Conservation (phyloP, 495 filamentous ascomycete genomes). For the Penicillium lividum region DNA sequence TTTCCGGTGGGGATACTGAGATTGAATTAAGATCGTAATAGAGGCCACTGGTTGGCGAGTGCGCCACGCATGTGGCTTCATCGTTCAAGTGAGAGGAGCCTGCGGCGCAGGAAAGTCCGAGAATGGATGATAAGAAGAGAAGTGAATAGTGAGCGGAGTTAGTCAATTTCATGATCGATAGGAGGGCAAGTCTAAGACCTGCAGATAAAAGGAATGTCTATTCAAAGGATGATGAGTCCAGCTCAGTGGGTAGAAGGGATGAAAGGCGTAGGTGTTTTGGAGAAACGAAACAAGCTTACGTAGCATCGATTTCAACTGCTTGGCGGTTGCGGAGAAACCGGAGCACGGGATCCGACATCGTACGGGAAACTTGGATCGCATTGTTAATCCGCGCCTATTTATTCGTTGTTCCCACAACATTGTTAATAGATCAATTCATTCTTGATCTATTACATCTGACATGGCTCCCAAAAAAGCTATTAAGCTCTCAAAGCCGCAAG, state of each 20-base stretch:
- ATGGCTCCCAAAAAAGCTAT: slow-evolving; percentile 36
- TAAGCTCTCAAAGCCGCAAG: slow-evolving; percentile 16
- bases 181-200: slow-evolving; percentile 2
- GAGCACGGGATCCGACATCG: slow-evolving; percentile 23
- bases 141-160: slow-evolving; percentile 23
- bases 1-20: slow-evolving; percentile 52
- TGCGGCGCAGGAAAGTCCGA: slow-evolving; percentile 26
- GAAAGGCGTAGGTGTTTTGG: slow-evolving; percentile 4
- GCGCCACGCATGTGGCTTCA: slow-evolving; percentile 70
- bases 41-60: slow-evolving; percentile 67
- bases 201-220: slow-evolving; percentile 11
- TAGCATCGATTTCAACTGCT: slow-evolving; percentile 13
- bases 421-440: slow-evolving; percentile 4
- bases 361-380: slow-evolving; percentile 16
- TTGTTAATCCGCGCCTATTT: slow-evolving; percentile 10
- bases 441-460: neutral
- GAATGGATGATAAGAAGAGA: slow-evolving; percentile 21
- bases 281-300: slow-evolving; percentile 21
- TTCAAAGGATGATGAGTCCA: slow-evolving; percentile 14
- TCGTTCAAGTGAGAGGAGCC: slow-evolving; percentile 31
- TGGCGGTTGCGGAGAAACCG: slow-evolving; percentile 23
- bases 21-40: slow-evolving; percentile 91
- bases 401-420: slow-evolving; percentile 6
- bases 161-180: slow-evolving; percentile 25
- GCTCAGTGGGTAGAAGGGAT: slow-evolving; percentile 10